These are phyloP conservation scores for Mollisia scopiformis DNA, from an alignment of 2,329 filamentous ascomycete species.

Conservation along the genomic window DNA sequence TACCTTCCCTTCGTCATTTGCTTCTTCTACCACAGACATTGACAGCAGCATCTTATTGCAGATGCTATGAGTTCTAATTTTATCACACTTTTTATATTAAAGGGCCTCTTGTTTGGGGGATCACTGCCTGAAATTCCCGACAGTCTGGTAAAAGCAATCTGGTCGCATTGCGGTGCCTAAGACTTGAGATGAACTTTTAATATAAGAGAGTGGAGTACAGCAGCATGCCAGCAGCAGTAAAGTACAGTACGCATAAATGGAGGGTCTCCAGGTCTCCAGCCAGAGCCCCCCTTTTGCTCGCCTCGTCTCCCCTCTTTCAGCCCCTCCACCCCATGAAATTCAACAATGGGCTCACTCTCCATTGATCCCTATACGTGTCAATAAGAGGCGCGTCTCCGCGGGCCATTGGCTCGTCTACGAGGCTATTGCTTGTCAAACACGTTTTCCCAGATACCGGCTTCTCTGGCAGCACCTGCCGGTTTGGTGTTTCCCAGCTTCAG, in stretches of 20 bases:
- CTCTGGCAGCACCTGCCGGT: background rate
- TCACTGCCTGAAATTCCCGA: too few relatives aligned
- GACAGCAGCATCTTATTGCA: background rate
- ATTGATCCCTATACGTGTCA: too few relatives aligned
- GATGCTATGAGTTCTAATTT: background rate
- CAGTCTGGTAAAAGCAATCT: background rate
- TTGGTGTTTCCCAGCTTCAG: background rate
- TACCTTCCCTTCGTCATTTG: too few relatives aligned
- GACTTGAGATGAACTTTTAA: background rate
- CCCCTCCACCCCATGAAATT: background rate
- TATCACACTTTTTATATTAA: background rate
- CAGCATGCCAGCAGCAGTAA: too few relatives aligned
- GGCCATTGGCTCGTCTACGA: background rate
- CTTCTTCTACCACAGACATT: too few relatives aligned
- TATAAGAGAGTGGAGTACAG: background rate
- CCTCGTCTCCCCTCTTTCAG: background rate
- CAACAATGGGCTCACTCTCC: background rate
- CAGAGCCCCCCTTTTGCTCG: background rate
- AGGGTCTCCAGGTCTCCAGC: too few relatives aligned
- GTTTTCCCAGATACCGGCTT: background rate
- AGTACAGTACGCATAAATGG: too few relatives aligned
- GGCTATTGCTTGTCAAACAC: background rate
- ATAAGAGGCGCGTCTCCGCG: background rate
- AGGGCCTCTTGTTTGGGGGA: too few relatives aligned
- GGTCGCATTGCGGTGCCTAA: background rate